These are phyloP conservation scores for Malus sieversii DNA, from an alignment of 306 rosid genomes.

Conservation along the genomic window DNA sequence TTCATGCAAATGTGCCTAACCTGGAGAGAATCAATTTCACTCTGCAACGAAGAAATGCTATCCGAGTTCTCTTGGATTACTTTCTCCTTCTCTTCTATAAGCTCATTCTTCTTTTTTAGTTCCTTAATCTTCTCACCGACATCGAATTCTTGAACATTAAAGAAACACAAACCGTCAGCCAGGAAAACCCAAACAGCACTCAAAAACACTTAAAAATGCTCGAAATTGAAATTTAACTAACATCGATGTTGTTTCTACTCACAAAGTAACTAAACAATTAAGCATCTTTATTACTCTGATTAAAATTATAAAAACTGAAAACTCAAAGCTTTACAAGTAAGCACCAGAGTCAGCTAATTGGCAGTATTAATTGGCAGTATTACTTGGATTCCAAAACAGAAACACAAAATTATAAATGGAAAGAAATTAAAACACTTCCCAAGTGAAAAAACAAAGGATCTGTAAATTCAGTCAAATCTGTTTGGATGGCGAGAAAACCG, in stretches of 20 bases:
- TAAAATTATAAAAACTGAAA: neutral
- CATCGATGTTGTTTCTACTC: neutral
- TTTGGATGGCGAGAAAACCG: slow-evolving; percentile 4
- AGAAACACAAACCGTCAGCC: slow-evolving; percentile 22
- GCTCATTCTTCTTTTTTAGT: slow-evolving; percentile 48
- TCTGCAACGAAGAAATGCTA: slow-evolving; percentile 47
- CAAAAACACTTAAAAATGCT: neutral
- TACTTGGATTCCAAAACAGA: neutral
- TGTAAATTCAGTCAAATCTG: neutral
- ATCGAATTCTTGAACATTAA: slow-evolving; percentile 45
- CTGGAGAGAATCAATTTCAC: slow-evolving; percentile 70
- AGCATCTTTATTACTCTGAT: neutral
- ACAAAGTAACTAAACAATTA: neutral
- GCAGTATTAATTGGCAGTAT: too few relatives aligned
- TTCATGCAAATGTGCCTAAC: slow-evolving; percentile 28
- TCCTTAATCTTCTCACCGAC: slow-evolving; percentile 46
- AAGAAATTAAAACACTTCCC: neutral
- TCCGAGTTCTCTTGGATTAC: slow-evolving; percentile 37
- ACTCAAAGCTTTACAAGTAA: neutral
- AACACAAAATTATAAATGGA: neutral
- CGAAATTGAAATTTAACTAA: neutral
- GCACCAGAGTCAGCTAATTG: neutral
- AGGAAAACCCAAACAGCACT: slow-evolving; percentile 2
- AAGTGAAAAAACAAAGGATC: neutral
- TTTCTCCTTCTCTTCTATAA: slow-evolving; percentile 55